These are phyloP conservation scores for Rhizopus stolonifer DNA, from an alignment of 371 early-diverging fungal genomes.

Conservation along the genomic window DNA sequence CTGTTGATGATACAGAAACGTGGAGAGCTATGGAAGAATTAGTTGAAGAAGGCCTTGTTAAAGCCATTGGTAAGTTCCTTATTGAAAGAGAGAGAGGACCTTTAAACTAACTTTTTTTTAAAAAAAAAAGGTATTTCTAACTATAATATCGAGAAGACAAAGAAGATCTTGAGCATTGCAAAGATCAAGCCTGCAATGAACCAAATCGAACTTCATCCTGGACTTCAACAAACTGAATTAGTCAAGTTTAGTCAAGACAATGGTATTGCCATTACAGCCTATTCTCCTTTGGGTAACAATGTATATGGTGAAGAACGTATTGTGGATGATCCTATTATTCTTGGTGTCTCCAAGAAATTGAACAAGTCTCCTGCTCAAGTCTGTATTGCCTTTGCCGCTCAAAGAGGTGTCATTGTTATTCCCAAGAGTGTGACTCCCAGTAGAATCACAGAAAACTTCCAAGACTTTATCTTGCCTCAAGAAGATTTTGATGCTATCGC, in stretches of 20 bases:
- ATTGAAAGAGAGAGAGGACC: too few relatives aligned
- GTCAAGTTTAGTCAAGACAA: constrained; percentile 37
- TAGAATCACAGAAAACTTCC: constrained; percentile 57
- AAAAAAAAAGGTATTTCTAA: constrained; percentile 55
- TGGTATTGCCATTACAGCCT: constrained; percentile 40
- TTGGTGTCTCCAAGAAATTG: constrained; percentile 61
- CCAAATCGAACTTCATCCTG: constrained; percentile 67
- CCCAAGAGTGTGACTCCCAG: constrained; percentile 56
- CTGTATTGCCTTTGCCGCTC: constrained; percentile 74
- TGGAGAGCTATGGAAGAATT: constrained; percentile 81
- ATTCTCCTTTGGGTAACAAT: constrained; percentile 51
- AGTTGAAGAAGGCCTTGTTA: constrained; percentile 50
- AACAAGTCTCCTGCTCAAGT: constrained; percentile 76
- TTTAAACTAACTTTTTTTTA: too few relatives aligned
- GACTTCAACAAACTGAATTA: constrained; percentile 47
- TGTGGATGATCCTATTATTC: constrained; percentile 50
- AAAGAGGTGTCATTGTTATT: constrained; percentile 61
- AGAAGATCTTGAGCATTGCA: constrained; percentile 51
- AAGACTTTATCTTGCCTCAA: constrained; percentile 50
- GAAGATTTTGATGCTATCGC: constrained; percentile 49
- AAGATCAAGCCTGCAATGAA: constrained; percentile 65
- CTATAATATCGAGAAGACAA: constrained; percentile 55
- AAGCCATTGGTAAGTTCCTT: constrained; percentile 59
- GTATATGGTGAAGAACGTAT: constrained; percentile 73
- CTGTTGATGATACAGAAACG: constrained; percentile 52